Base-by-base conservation (phyloP, 345 rosid species). In the Gossypium rotundifolium region DNA sequence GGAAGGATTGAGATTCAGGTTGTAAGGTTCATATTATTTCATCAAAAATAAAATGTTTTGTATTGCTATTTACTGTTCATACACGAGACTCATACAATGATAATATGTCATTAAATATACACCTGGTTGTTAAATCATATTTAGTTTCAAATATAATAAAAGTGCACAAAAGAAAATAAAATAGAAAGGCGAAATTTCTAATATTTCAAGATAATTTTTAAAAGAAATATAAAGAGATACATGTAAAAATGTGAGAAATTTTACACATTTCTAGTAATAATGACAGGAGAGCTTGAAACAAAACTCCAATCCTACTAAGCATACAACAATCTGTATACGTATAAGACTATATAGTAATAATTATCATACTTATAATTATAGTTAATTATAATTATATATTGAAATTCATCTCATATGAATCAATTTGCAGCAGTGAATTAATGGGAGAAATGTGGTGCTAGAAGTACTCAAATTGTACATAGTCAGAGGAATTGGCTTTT, bases 391-490 rank as follows among this genome's bases (percentile, higher is more conserved):
- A 9, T 57, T 27, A 4, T 2, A 17, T 9, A 17, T 38, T n/a
- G 44, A 16, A 33, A 16, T 38, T 40, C 14, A 64, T 40, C 59
- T 7, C 59, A 54, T 54, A n/a, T 54, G 4, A 22, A 20, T 22
- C 6, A 58, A 58, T 63, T 33, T 63, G 46, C 11, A 63, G 67
- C 17, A 10, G 29, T 8, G 25, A 54, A 54, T n/a, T 54, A 54
- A 54, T n/a, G 6, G 17, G 55, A 51, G n/a, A 14, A 27, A 13
- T 38, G 7, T 2, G n/a, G 42, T 29, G 68, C 83, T 85, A 89
- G 79, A 89, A 89, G 64, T 89, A 89, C 68, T 89, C 91, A 51
- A 88, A 89, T 44, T 88, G 88, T 81, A 87, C 71, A 69, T 85
- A 76, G 79, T 85, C 76, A 3, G 67, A 73, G 10, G 72, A 72